phyloP scores from a whole-genome alignment of 371 early-diverging fungal species.

The Coemansia sp. region DNA sequence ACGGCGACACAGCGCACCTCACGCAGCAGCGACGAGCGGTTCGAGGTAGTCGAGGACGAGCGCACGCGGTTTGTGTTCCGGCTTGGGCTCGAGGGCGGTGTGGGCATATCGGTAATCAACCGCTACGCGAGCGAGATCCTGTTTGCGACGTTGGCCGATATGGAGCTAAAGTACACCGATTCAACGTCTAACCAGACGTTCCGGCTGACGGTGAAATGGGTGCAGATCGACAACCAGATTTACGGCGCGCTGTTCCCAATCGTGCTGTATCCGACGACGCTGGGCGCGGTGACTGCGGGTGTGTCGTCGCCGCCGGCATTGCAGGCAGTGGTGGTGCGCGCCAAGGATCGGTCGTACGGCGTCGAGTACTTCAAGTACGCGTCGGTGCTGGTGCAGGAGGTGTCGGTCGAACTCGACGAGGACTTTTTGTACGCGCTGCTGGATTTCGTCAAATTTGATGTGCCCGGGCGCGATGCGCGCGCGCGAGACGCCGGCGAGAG shows the following conservation, averaged over 20 bases:
- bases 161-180: conserved; percentile 74
- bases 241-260: conserved; percentile 83
- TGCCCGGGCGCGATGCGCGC: conserved; percentile 56
- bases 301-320: conserved; percentile 42
- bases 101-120: conserved; percentile 88
- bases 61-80: conserved; percentile 62
- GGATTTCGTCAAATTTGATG: conserved; percentile 79
- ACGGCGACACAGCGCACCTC: conserved; percentile 19
- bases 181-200: conserved; percentile 73
- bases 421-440: conserved; percentile 82
- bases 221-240: conserved; percentile 94
- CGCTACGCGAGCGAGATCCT: conserved; percentile 71
- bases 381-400: conserved; percentile 84
- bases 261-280: conserved; percentile 86
- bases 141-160: conserved; percentile 74
- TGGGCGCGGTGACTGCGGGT: conserved; percentile 47
- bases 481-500: too few relatives aligned
- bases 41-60: conserved; percentile 55
- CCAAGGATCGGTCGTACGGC: conserved; percentile 85
- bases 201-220: conserved; percentile 79
- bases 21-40: conserved; percentile 57
- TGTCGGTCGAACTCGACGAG: conserved; percentile 90
- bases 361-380: conserved; percentile 91
- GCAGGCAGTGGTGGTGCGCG: conserved; percentile 57
- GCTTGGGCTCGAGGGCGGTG: conserved; percentile 72